phyloP scores from a whole-genome alignment of 1,284 basidiomycete genomes.

The Marasmius oreades region DNA sequence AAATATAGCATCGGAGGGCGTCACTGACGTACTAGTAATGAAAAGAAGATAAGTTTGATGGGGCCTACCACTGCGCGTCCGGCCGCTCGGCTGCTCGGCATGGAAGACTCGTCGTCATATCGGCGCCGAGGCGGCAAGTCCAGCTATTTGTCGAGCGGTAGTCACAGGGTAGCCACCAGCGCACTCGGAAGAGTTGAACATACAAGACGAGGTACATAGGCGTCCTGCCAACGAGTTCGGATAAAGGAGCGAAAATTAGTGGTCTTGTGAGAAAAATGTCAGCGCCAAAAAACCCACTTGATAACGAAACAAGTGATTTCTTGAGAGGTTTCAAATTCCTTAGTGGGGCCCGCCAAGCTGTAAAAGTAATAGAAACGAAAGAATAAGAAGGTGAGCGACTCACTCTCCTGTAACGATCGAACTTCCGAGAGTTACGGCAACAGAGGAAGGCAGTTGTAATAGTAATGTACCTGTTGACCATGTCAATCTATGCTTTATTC shows the following conservation, averaged over 20 bases:
- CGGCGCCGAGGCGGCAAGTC: conserved; percentile 46
- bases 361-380: neutral
- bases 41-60: too few relatives aligned
- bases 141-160: conserved; percentile 59
- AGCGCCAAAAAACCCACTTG: conserved; percentile 38
- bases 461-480: conserved; percentile 29
- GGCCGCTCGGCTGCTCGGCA: too few relatives aligned
- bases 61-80: too few relatives aligned
- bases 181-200: conserved; percentile 62
- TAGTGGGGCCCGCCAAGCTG: conserved; percentile 30
- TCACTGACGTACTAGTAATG: too few relatives aligned
- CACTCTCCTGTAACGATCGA: conserved; percentile 39
- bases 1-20: too few relatives aligned
- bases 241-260: conserved; percentile 34
- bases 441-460: conserved; percentile 31
- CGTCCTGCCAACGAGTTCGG: conserved; percentile 43
- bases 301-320: conserved; percentile 37
- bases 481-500: neutral
- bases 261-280: conserved; percentile 28
- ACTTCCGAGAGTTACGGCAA: conserved; percentile 33
- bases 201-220: conserved; percentile 53
- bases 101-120: too few relatives aligned
- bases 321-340: conserved; percentile 27
- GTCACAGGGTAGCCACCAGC: conserved; percentile 58
- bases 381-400: conserved; percentile 6